phyloP scores from a whole-genome alignment of 2,329 filamentous ascomycete species.

The Sphaerulina populicola region DNA sequence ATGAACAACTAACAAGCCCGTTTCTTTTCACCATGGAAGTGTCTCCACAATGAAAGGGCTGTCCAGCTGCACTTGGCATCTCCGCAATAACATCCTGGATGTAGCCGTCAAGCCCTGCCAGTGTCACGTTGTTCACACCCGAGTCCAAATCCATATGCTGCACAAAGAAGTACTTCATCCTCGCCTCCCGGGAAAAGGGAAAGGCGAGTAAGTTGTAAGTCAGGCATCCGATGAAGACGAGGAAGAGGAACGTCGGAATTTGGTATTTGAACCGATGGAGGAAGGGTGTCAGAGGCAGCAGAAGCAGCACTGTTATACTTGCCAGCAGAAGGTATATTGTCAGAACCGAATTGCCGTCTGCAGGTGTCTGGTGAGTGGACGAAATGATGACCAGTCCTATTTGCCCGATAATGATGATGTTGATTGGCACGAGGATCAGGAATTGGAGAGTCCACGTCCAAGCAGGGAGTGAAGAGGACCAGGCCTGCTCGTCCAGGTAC shows the following conservation, averaged over 20 bases:
- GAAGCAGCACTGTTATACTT: slow-evolving; percentile 58
- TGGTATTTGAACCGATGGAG: slow-evolving; percentile 80
- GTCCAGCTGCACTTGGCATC: slow-evolving; percentile 62
- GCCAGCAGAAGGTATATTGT: slow-evolving; percentile 64
- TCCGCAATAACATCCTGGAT: slow-evolving; percentile 57
- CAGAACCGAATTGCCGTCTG: slow-evolving; percentile 69
- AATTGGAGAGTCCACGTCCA: slow-evolving; percentile 89
- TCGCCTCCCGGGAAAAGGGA: slow-evolving; percentile 71
- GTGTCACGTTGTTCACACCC: slow-evolving; percentile 59
- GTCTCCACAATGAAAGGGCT: slow-evolving; percentile 39
- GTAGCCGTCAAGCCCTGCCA: slow-evolving; percentile 61
- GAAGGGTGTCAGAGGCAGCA: slow-evolving; percentile 73
- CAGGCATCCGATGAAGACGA: slow-evolving; percentile 64
- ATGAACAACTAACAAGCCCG: slow-evolving; percentile 61
- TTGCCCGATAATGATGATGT: slow-evolving; percentile 68
- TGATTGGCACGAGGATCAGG: slow-evolving; percentile 67
- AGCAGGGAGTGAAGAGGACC: slow-evolving; percentile 68
- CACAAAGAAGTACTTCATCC: slow-evolving; percentile 80
- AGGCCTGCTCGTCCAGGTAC: slow-evolving; percentile 70
- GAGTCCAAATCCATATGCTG: slow-evolving; percentile 69
- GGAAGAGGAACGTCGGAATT: slow-evolving; percentile 65
- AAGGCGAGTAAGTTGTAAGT: slow-evolving; percentile 82
- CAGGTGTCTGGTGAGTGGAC: slow-evolving; percentile 68
- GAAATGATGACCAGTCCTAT: slow-evolving; percentile 64
- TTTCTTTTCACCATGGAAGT: slow-evolving; percentile 37